These are phyloP conservation scores for Mrakia blollopis DNA, from an alignment of 768 basidiomycete species.

Conservation along the genomic window DNA sequence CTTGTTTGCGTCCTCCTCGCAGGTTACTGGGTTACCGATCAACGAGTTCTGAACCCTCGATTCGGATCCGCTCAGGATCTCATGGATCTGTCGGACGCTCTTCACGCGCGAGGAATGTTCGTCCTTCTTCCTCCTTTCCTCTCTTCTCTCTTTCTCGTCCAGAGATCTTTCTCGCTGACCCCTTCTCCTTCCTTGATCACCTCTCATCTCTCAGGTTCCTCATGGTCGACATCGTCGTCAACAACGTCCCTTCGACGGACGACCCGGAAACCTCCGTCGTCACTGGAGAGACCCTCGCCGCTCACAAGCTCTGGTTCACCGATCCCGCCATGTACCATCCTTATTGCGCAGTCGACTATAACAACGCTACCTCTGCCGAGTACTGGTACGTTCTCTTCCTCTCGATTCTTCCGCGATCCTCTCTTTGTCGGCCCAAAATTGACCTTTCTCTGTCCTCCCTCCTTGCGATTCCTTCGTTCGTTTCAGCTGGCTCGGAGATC, in stretches of 20 bases:
- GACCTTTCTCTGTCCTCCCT: not conserved
- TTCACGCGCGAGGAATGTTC: slow-evolving; percentile 73
- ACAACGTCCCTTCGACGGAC: slow-evolving; percentile 59
- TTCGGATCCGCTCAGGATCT: slow-evolving; percentile 73
- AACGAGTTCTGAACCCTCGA: slow-evolving; percentile 53
- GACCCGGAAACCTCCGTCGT: slow-evolving; percentile 54
- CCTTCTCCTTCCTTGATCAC: not conserved
- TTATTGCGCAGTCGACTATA: slow-evolving; percentile 69
- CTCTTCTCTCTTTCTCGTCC: not conserved
- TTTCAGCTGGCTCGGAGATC: slow-evolving; percentile 71
- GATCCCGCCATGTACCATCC: slow-evolving; percentile 55
- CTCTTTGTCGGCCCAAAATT: not conserved
- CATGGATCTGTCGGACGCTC: slow-evolving; percentile 58
- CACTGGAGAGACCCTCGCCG: slow-evolving; percentile 51
- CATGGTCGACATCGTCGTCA: slow-evolving; percentile 80
- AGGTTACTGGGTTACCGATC: slow-evolving; percentile 33
- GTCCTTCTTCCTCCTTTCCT: not conserved
- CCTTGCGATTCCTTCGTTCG: not conserved
- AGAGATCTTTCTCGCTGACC: not conserved
- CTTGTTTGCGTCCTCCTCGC: slow-evolving; percentile 16
- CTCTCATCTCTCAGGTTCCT: slow-evolving; percentile 45
- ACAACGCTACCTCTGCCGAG: slow-evolving; percentile 64
- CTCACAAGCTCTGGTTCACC: slow-evolving; percentile 43
- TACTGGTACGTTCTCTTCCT: slow-evolving; percentile 42
- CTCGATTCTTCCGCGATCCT: too few relatives aligned